Conservation (phyloP, 2,329 filamentous ascomycete genomes). For the Neonectria sp. region DNA sequence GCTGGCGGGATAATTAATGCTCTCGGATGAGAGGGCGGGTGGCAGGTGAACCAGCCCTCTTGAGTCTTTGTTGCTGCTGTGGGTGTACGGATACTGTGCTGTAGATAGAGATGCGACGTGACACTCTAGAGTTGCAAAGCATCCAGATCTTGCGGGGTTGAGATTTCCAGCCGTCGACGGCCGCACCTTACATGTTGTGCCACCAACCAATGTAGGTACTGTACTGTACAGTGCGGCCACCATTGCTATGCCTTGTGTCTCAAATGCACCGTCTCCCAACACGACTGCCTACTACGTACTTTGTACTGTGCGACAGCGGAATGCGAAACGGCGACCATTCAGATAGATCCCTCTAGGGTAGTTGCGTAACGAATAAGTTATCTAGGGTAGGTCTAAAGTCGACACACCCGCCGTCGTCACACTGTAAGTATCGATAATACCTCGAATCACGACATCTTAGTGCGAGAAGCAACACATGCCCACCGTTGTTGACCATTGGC, state of each 20-base stretch:
- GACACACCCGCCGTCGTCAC: not conserved
- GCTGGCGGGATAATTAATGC: conserved; percentile 21
- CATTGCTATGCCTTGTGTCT: no score
- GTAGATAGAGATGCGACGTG: conserved; percentile 41
- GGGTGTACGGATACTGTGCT: conserved; percentile 25
- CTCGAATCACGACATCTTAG: not conserved
- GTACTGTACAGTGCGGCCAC: conserved; percentile 14
- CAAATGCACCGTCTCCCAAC: not conserved
- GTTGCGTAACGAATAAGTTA: not conserved
- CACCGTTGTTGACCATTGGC: not conserved
- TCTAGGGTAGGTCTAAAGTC: no score
- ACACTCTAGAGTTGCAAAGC: conserved; percentile 33
- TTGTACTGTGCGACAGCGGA: not conserved
- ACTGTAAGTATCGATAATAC: not conserved
- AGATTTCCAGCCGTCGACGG: conserved; percentile 20
- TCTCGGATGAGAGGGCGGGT: conserved; percentile 16
- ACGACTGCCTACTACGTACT: not conserved
- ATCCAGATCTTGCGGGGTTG: conserved; percentile 38
- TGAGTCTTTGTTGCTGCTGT: conserved; percentile 7
- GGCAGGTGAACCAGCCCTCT: conserved; percentile 10
- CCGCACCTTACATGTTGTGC: conserved; percentile 17
- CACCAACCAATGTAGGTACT: not conserved
- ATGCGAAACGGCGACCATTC: not conserved
- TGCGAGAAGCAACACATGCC: not conserved
- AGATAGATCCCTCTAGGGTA: not conserved